phyloP scores from a whole-genome alignment of 2,329 filamentous ascomycete species.

The Magnaporthales sp. region DNA sequence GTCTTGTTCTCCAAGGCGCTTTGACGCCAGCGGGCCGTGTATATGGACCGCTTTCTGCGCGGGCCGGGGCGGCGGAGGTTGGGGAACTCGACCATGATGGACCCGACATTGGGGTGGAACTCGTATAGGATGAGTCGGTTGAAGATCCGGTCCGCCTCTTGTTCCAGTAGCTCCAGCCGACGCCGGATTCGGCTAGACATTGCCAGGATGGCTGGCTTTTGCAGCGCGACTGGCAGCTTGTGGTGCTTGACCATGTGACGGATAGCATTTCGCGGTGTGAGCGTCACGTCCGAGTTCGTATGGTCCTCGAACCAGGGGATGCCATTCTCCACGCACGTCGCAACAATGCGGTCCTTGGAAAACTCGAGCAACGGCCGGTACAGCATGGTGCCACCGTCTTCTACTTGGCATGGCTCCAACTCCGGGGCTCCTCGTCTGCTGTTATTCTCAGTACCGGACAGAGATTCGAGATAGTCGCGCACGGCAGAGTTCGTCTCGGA shows the following conservation, averaged over 20 bases:
- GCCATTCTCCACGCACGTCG: conserved; percentile 60
- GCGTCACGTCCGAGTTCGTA: conserved; percentile 69
- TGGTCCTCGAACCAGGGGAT: conserved; percentile 76
- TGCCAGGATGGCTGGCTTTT: conserved; percentile 52
- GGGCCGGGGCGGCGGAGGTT: conserved; percentile 15
- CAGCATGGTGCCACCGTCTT: conserved; percentile 57
- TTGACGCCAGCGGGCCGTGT: conserved; percentile 13
- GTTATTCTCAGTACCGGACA: conserved; percentile 11
- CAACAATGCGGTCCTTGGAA: conserved; percentile 62
- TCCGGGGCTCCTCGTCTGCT: conserved; percentile 13
- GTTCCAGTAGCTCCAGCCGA: conserved; percentile 34
- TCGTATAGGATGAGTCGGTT: conserved; percentile 31
- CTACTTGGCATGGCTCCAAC: conserved; percentile 23
- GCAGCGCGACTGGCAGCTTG: conserved; percentile 60
- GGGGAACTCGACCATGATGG: conserved; percentile 36
- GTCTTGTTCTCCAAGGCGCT: conserved; percentile 27
- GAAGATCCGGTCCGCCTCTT: conserved; percentile 48
- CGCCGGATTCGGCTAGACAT: conserved; percentile 45
- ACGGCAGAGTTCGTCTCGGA: conserved; percentile 8
- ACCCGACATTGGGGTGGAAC: conserved; percentile 39
- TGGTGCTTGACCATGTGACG: conserved; percentile 54
- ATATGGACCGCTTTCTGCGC: conserved; percentile 11
- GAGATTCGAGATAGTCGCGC: conserved; percentile 14
- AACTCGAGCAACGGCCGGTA: conserved; percentile 64
- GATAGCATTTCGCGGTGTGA: conserved; percentile 76